Conservation (phyloP, 805 yeast species). For the Ascoidea rubescens region DNA sequence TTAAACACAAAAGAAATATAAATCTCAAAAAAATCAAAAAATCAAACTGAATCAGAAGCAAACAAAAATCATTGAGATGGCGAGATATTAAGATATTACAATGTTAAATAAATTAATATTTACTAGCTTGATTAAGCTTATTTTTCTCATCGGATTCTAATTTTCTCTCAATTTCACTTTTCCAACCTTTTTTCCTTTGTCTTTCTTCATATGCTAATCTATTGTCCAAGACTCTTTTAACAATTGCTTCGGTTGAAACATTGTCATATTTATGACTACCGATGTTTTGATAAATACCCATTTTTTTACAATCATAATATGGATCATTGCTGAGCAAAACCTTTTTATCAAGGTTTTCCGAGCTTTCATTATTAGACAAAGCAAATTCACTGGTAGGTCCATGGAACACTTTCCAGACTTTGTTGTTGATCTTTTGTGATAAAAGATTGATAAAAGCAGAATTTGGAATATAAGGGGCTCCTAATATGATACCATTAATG, state of each 20-base stretch:
- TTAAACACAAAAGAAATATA: neutral
- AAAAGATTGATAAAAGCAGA: slow-evolving; percentile 24
- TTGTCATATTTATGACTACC: slow-evolving; percentile 46
- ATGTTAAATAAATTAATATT: neutral
- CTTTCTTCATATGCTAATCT: slow-evolving; percentile 69
- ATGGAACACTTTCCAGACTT: slow-evolving; percentile 31
- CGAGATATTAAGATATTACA: too few relatives aligned
- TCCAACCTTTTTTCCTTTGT: slow-evolving; percentile 79
- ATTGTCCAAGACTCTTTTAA: slow-evolving; percentile 57
- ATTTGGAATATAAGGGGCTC: slow-evolving; percentile 46
- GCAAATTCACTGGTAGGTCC: slow-evolving; percentile 39
- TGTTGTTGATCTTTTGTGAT: slow-evolving; percentile 19
- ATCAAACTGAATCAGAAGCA: too few relatives aligned
- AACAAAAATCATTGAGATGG: neutral
- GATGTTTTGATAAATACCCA: slow-evolving; percentile 25
- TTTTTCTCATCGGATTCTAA: slow-evolving; percentile 15
- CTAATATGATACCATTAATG: slow-evolving; percentile 66
- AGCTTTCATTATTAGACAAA: slow-evolving; percentile 18
- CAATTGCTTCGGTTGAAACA: slow-evolving; percentile 58
- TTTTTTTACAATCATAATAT: slow-evolving; percentile 21
- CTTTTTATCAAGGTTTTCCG: slow-evolving; percentile 2
- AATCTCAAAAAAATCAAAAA: too few relatives aligned
- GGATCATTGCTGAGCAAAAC: slow-evolving; percentile 15
- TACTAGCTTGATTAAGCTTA: slow-evolving; percentile 1
- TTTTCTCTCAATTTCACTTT: slow-evolving; percentile 36